Conservation (phyloP, 148 eudicot genomes). For the Vaccinium vitisidaea region DNA sequence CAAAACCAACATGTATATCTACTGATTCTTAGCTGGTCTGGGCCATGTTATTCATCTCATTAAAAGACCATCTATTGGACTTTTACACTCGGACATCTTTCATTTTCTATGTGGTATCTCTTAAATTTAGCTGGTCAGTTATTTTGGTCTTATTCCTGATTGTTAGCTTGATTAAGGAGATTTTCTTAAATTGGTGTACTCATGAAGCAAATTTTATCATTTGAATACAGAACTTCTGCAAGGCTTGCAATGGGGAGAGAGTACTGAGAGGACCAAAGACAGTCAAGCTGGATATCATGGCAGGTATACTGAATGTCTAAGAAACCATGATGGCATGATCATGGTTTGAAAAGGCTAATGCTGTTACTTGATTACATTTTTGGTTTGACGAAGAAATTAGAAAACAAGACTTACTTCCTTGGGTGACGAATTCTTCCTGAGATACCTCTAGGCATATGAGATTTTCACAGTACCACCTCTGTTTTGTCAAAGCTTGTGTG, state of each 20-base stretch:
- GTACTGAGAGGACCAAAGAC: too few relatives aligned
- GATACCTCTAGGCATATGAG: not conserved
- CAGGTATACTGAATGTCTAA: too few relatives aligned
- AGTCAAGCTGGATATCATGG: too few relatives aligned
- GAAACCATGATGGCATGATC: too few relatives aligned
- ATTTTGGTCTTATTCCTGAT: constrained; percentile 37
- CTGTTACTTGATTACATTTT: not conserved
- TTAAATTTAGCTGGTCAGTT: constrained; percentile 28
- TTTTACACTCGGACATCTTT: not conserved
- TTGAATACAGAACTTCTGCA: too few relatives aligned
- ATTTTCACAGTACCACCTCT: not conserved
- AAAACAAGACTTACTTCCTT: not conserved
- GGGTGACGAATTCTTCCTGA: not conserved
- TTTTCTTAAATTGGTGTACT: not conserved
- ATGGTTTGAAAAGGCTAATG: not conserved
- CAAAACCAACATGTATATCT: not conserved
- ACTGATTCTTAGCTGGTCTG: not conserved
- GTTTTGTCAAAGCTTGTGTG: not conserved
- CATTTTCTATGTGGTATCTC: too few relatives aligned
- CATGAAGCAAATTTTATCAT: not conserved
- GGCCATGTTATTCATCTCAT: not conserved
- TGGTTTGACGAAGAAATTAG: not conserved
- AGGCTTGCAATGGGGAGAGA: too few relatives aligned
- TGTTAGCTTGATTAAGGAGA: not conserved
- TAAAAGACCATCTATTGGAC: not conserved